Percentiles rank a stretch among this genome's conserved stretches.
phyloP scores from a whole-genome alignment of 495 filamentous ascomycete species.

The Tuber indicum region DNA sequence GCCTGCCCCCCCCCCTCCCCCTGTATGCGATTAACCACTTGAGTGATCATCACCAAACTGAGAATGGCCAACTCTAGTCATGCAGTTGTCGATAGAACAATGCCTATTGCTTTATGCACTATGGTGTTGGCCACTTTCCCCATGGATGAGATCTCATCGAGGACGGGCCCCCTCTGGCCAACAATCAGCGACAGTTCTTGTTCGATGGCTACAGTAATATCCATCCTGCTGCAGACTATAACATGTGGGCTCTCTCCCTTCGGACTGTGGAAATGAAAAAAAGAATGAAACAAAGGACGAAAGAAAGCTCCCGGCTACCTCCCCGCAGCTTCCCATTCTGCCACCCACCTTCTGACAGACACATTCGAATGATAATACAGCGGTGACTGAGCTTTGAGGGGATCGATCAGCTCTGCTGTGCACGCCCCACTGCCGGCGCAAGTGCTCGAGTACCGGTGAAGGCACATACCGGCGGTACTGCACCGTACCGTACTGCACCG shows the following conservation, averaged over 20 bases:
- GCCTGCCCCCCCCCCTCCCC: not conserved
- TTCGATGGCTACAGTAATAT: not conserved
- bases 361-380: not conserved
- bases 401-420: not conserved
- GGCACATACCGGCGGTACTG: not conserved
- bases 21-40: not conserved
- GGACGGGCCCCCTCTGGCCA: not conserved
- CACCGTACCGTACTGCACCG: not conserved
- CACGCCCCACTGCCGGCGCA: not conserved
- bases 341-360: not conserved
- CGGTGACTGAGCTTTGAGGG: not conserved
- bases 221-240: not conserved
- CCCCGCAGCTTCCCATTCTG: not conserved
- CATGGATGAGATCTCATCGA: constrained; percentile 2
- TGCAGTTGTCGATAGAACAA: not conserved
- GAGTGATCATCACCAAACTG: not conserved
- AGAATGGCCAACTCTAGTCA: not conserved
- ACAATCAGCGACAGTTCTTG: not conserved
- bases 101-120: not conserved
- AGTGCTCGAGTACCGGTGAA: not conserved
- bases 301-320: not conserved
- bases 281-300: not conserved
- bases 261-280: not conserved
- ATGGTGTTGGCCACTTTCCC: not conserved
- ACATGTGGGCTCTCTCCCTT: not conserved